phyloP scores from a whole-genome alignment of 306 rosid genomes.

The Casuarina glauca region DNA sequence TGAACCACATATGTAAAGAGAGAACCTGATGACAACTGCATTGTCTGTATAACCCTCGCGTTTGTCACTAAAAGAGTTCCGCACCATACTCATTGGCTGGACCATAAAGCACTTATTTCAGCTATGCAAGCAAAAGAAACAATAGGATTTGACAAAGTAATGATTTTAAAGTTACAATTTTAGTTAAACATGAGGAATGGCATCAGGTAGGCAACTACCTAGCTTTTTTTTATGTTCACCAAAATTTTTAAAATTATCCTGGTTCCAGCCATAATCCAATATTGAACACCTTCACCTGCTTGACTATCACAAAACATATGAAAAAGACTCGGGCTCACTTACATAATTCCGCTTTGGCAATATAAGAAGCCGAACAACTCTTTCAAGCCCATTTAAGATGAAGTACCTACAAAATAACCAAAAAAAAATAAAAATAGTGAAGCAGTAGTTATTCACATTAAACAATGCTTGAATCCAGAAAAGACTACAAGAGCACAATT shows the following conservation, averaged over 20 bases:
- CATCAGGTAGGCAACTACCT: neutral
- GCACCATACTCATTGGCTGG: constrained; percentile 84
- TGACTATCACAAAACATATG: constrained; percentile 8
- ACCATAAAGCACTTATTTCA: constrained; percentile 34
- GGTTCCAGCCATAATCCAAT: constrained; percentile 14
- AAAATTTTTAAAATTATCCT: neutral
- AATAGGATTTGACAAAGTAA: constrained; percentile 15
- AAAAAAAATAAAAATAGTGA: constrained; percentile 7
- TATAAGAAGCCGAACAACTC: constrained; percentile 82
- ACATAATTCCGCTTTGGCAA: constrained; percentile 86
- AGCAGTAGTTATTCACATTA: constrained; percentile 8
- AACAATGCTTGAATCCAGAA: neutral
- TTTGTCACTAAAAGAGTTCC: constrained; percentile 75
- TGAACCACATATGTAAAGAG: constrained; percentile 7
- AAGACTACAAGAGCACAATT: neutral
- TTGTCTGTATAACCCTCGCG: constrained; percentile 92
- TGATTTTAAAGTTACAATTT: constrained; percentile 3
- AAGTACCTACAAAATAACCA: constrained; percentile 62
- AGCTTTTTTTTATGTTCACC: constrained; percentile 1
- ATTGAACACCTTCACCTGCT: constrained; percentile 23
- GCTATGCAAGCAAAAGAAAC: constrained; percentile 1
- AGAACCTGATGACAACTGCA: constrained; percentile 83
- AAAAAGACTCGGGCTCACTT: constrained; percentile 35
- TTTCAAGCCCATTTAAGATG: constrained; percentile 85
- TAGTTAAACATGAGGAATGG: constrained; percentile 1